Base-by-base conservation (phyloP, 805 yeast genomes). In the Zygosaccharomyces bailii region DNA sequence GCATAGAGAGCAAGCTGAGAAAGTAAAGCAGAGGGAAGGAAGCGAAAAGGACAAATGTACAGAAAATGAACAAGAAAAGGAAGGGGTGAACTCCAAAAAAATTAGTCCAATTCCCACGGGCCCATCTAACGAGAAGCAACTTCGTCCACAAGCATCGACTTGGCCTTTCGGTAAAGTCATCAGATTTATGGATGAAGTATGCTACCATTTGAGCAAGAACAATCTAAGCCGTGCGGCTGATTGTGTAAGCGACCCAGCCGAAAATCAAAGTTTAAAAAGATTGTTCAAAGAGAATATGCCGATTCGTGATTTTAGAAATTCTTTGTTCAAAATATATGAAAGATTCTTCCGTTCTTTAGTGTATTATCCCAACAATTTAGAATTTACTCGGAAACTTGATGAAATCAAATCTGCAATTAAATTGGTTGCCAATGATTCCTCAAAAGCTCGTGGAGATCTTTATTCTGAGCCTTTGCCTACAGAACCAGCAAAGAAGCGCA, bases 111-210 rank as follows among this genome's bases (percentile, higher is more conserved):
- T 39, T 5, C 45, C 44, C 5, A 25, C 46, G 1, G 40, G 42
- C 3, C 43, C 48, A 7, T 33, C 49, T 4, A 34, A 39, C 5
- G 36, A 37, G 31, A 42, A 38, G 10, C 27, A 42, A 17, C 21
- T n/a, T 21, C 38, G 20, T 13, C 14, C 29, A 3, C 45, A 38
- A 24, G 34, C 10, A 2, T 17, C 32, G 5, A 31, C 46, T 10
- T 49, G 55, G 52, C 48, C 59, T 3, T 45, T 54, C 19, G 42
- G 41, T 10, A 57, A 52, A 31, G 50, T 55, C 1, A 29, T 52
- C 6, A 49, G 49, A 35, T 49, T 51, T 18, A 50, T 60, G 51
- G 52, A 53, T 35, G 60, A 58, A 17, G 45, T 53, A 6, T 31
- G 43, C 16, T 36, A 45, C 23, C 39, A 52, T 34, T 35, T 60